Evolutionary conservation across 2,329 filamentous ascomycete species (phyloP).

Genomic region (Fusarium penzigii): DNA sequence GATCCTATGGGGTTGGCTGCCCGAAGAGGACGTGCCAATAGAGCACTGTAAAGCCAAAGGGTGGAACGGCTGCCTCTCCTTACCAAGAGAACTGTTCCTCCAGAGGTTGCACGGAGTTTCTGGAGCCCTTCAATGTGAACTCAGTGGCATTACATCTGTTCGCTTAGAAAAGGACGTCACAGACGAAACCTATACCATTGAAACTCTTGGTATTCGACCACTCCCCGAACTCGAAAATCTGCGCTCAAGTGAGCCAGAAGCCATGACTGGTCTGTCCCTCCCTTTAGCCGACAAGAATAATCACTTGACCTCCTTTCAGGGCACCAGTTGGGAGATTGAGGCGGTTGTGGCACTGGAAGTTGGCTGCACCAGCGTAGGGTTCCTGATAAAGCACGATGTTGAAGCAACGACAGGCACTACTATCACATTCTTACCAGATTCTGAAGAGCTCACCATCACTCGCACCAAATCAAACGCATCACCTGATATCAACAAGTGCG

Average conservation of each 20-base stretch:
- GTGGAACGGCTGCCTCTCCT: slow-evolving; percentile 49
- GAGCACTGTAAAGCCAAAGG: slow-evolving; percentile 40
- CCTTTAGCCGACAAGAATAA: background rate
- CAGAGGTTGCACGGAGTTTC: slow-evolving; percentile 38
- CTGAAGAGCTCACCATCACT: too few relatives aligned
- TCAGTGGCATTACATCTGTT: slow-evolving; percentile 42
- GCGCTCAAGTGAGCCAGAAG: background rate
- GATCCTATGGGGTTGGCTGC: slow-evolving; percentile 49
- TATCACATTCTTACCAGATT: too few relatives aligned
- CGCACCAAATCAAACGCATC: too few relatives aligned
- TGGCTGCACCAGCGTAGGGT: slow-evolving; percentile 8
- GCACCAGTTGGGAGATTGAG: slow-evolving; percentile 18
- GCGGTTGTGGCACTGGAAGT: slow-evolving; percentile 9
- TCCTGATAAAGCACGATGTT: slow-evolving; percentile 21
- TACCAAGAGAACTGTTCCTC: slow-evolving; percentile 43
- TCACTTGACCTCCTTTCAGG: slow-evolving; percentile 1
- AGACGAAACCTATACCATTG: slow-evolving; percentile 3
- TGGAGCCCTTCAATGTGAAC: slow-evolving; percentile 34
- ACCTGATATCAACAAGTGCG: slow-evolving; percentile 38
- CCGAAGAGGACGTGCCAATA: slow-evolving; percentile 48
- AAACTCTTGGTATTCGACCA: slow-evolving; percentile 1
- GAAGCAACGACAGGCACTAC: slow-evolving; percentile 31
- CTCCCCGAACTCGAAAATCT: background rate
- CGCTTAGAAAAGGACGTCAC: slow-evolving; percentile 19
- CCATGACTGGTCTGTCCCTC: too few relatives aligned